Percentiles rank a stretch among this genome's conserved stretches.
Conservation (phyloP, 129 eudicot genomes). For the Chrysanthemum seticuspe region DNA sequence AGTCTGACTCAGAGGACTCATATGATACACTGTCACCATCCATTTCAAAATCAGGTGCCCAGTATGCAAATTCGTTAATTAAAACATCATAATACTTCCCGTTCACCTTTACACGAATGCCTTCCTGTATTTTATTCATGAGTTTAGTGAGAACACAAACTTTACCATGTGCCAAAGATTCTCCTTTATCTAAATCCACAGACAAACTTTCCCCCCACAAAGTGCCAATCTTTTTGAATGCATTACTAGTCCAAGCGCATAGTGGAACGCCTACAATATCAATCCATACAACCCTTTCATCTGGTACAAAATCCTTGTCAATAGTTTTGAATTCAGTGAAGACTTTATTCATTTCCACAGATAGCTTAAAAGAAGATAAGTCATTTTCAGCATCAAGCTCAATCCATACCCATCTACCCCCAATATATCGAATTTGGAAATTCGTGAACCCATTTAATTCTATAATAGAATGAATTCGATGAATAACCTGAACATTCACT, state of each 20-base stretch:
- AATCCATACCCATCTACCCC: constrained; percentile 1
- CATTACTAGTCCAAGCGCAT: not conserved
- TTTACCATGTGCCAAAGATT: not conserved
- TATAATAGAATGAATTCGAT: not conserved
- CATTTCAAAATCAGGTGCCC: not conserved
- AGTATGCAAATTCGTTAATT: not conserved
- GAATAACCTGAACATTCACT: not conserved
- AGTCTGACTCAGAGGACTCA: too few species aligned
- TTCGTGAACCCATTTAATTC: not conserved
- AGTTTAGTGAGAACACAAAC: not conserved
- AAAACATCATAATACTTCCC: not conserved
- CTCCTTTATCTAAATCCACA: not conserved
- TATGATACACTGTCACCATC: too few species aligned
- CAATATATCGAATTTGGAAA: not conserved
- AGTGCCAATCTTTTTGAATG: not conserved
- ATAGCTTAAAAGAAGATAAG: not conserved
- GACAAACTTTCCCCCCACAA: not conserved
- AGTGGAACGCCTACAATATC: not conserved
- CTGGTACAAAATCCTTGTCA: not conserved
- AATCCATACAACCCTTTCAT: constrained; percentile 2
- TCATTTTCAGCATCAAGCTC: not conserved
- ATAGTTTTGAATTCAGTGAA: not conserved
- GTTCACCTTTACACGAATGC: not conserved
- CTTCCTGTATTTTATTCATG: not conserved
- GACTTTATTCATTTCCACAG: not conserved